These are phyloP conservation scores for Exophiala sp. DNA, from an alignment of 2,329 filamentous ascomycete species.

Conservation along the genomic window DNA sequence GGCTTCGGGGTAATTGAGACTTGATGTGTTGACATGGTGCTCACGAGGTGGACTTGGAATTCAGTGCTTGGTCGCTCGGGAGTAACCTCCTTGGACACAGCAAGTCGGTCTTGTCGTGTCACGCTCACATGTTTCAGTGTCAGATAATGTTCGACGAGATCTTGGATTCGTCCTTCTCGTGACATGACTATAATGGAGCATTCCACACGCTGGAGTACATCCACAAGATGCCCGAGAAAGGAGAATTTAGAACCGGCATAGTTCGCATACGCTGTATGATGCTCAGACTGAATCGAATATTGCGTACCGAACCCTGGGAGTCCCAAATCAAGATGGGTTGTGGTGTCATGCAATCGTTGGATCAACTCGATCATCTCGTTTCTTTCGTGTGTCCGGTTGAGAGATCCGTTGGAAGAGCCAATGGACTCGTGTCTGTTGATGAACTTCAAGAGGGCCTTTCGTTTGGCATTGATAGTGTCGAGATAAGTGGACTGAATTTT, in stretches of 20 bases:
- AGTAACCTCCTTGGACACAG: conserved; percentile 22
- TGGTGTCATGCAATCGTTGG: conserved; percentile 38
- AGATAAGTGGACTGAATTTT: conserved; percentile 28
- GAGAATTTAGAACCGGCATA: conserved; percentile 45
- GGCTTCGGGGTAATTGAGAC: conserved; percentile 34
- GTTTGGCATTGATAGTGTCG: conserved; percentile 26
- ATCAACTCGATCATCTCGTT: conserved; percentile 35
- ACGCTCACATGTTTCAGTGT: conserved; percentile 37
- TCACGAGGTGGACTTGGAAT: conserved; percentile 33
- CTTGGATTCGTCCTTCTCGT: conserved; percentile 34
- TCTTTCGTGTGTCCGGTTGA: conserved; percentile 22
- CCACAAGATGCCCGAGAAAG: conserved; percentile 40
- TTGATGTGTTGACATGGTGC: conserved; percentile 35
- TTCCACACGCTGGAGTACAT: conserved; percentile 33
- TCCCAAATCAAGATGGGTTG: conserved; percentile 43
- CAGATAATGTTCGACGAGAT: conserved; percentile 41
- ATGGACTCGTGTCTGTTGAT: conserved; percentile 24
- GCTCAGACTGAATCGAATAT: conserved; percentile 32
- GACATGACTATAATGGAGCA: conserved; percentile 39
- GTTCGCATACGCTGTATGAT: conserved; percentile 42
- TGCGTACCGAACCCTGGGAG: conserved; percentile 36
- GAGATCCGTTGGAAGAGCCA: conserved; percentile 22
- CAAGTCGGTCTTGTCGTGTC: conserved; percentile 27
- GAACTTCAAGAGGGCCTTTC: conserved; percentile 27
- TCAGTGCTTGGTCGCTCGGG: conserved; percentile 23